Base-by-base conservation (phyloP, 2,329 filamentous ascomycete genomes). In the Nannizziopsis barbatae region DNA sequence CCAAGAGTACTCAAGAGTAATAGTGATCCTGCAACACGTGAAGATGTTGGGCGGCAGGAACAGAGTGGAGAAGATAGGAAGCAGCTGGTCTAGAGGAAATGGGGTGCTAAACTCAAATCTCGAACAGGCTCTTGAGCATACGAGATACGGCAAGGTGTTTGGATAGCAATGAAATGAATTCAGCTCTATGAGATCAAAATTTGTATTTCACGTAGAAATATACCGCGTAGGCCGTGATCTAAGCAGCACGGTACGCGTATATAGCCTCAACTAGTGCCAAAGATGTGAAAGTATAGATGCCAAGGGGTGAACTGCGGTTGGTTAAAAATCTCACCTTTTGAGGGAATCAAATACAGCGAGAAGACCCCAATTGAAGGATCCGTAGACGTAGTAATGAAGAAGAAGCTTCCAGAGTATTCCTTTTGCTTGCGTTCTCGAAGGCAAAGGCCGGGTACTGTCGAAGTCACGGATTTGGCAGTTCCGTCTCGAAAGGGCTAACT, bases 401-500 rank as follows among this genome's bases (percentile, higher is more conserved):
- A 27, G 22, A 35, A 42, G 11, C 37, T 42, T 42, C 38, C 36
- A 22, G 18, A 14, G 7, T 31, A 31, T 27, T 41, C 31, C 27
- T 39, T 39, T 39, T 11, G 14, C 38, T 22, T 12, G 22, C 15
- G 17, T 44, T 14, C 27, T 39, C 32, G 32, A 31, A 39, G 42
- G 20, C 39, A 18, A 11, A 44, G 27, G 30, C 7, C 30, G 38
- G 12, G 33, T 38, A 39, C 46, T 35, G 40, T 37, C 10, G 40
- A 44, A 39, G 32, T 38, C 46, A 43, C 40, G 38, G 46, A 33
- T 12, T 38, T 12, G 39, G 15, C 22, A 27, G 22, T 22, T 35
- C 30, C 31, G 38, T 35, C 36, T 41, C 11, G 36, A 43, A 41
- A 43, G 38, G 17, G 40, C 31, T 30, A 41, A 35, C 37, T 20